Evolutionary conservation across 176 grass and related monocot species (phyloP).

Genomic region (Carex littledalei): DNA sequence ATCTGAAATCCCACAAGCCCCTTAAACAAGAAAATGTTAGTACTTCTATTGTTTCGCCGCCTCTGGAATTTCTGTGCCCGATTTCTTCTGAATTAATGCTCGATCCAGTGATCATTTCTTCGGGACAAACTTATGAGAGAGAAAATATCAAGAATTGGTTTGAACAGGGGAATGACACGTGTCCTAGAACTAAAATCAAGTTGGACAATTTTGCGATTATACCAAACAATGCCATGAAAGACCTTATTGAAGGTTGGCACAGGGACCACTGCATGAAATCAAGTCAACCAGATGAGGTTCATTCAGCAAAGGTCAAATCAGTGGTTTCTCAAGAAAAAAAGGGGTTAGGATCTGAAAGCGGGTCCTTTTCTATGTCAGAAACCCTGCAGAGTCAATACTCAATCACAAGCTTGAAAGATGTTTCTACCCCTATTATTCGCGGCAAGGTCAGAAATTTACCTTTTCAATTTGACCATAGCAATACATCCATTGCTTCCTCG

Average conservation of each 20-base stretch:
- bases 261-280: constrained; percentile 36
- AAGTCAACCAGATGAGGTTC: neutral
- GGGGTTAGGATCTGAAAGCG: constrained; percentile 29
- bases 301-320: neutral
- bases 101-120: constrained; percentile 89
- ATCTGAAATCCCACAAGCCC: constrained; percentile 29
- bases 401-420: constrained; percentile 75
- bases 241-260: constrained; percentile 79
- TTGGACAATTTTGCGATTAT: constrained; percentile 67
- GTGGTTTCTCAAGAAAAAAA: constrained; percentile 9
- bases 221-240: constrained; percentile 73
- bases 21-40: constrained; percentile 15
- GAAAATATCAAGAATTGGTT: constrained; percentile 89
- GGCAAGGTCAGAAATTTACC: constrained; percentile 46
- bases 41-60: constrained; percentile 30
- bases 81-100: constrained; percentile 78
- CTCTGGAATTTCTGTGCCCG: constrained; percentile 81
- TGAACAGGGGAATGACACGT: constrained; percentile 62
- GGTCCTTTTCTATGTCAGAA: constrained; percentile 41
- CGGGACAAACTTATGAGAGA: constrained; percentile 93
- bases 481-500: constrained; percentile 52
- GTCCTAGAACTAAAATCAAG: constrained; percentile 76
- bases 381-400: constrained; percentile 55
- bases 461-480: constrained; percentile 50
- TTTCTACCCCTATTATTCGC: constrained; percentile 76